These are phyloP conservation scores for Venturia carpophila DNA, from an alignment of 2,329 filamentous ascomycete genomes.

Conservation along the genomic window DNA sequence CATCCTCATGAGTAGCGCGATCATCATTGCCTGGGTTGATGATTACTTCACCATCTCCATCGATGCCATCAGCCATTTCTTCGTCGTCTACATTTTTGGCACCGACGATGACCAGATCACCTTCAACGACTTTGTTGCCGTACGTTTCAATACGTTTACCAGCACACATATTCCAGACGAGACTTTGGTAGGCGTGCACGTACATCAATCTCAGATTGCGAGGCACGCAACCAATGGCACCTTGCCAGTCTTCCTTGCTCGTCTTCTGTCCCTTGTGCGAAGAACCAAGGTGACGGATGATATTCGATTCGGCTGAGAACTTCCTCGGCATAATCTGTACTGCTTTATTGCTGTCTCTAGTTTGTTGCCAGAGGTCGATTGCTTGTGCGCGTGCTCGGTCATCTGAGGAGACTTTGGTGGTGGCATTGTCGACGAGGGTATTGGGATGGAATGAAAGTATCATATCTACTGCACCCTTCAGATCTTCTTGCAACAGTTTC, in stretches of 20 bases:
- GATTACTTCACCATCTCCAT: slow-evolving; percentile 58
- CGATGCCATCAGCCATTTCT: slow-evolving; percentile 36
- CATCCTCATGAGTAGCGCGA: slow-evolving; percentile 45
- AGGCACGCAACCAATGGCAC: slow-evolving; percentile 71
- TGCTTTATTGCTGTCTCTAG: slow-evolving; percentile 51
- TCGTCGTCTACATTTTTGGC: slow-evolving; percentile 38
- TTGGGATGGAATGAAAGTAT: slow-evolving; percentile 66
- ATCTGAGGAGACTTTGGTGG: slow-evolving; percentile 53
- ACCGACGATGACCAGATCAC: slow-evolving; percentile 71
- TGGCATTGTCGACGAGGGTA: slow-evolving; percentile 42
- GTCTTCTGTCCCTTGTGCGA: slow-evolving; percentile 37
- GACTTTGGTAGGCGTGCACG: slow-evolving; percentile 90
- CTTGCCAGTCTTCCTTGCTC: slow-evolving; percentile 62
- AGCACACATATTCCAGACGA: slow-evolving; percentile 84
- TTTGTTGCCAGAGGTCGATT: slow-evolving; percentile 63
- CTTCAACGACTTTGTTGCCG: slow-evolving; percentile 66
- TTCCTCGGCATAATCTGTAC: slow-evolving; percentile 65
- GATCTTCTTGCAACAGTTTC: slow-evolving; percentile 74
- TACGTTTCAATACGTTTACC: slow-evolving; percentile 72
- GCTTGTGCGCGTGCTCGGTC: slow-evolving; percentile 72
- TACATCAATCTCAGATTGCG: slow-evolving; percentile 87
- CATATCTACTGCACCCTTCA: slow-evolving; percentile 68
- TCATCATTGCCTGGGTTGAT: slow-evolving; percentile 53
- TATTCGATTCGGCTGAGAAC: slow-evolving; percentile 69
- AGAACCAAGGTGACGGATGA: slow-evolving; percentile 66